Base-by-base conservation (phyloP, 2,329 filamentous ascomycete species). In the Chalara sp. region DNA sequence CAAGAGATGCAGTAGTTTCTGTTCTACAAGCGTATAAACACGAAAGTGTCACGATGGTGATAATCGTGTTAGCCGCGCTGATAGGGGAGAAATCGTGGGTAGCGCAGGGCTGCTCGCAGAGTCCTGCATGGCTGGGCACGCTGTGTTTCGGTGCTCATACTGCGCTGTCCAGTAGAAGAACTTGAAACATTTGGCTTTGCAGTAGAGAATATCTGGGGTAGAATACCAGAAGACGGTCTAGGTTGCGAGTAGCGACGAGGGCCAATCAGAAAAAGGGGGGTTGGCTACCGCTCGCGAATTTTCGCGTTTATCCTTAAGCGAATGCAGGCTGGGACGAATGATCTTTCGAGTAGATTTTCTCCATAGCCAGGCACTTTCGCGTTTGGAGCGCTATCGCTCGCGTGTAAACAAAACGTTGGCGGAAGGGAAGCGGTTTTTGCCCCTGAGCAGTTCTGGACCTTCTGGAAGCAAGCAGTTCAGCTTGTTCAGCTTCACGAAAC, bases 11-110 rank as follows among this genome's bases (percentile, higher is more conserved):
- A 56, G 12, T 52, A 47, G 51, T 51, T 42, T 47, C 39, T 43
- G 33, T 49, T 46, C 44, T 39, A 42, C 40, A 44, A 47, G 35
- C 44, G 37, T 46, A 55, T 47, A 59, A 61, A 60, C 60, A 56
- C 61, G 59, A 61, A 60, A 58, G 45, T 56, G 51, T 44, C 61
- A 58, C 61, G 58, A 56, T 57, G 56, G 6, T 41, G 29, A 21
- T 10, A 5, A 41, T 8, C 46, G 46, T 48, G 46, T 31, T 13
- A 48, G 46, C 35, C 46, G 46, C 30, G 46, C 33, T 33, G 33
- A 48, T 39, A 21, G 46, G 35, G 11, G 21, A 21, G 21, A 21
- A 21, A 8, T 28, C 10, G 11, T 3, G 28, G 30, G 41, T 30
- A 32, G 10, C n/a, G 37, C 33, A 29, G 21, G 32, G 33, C 11